Evolutionary conservation across 306 rosid genomes (phyloP), one percentile per base, ranked within the genome.

Genomic region (Abrus precatorius): DNA sequence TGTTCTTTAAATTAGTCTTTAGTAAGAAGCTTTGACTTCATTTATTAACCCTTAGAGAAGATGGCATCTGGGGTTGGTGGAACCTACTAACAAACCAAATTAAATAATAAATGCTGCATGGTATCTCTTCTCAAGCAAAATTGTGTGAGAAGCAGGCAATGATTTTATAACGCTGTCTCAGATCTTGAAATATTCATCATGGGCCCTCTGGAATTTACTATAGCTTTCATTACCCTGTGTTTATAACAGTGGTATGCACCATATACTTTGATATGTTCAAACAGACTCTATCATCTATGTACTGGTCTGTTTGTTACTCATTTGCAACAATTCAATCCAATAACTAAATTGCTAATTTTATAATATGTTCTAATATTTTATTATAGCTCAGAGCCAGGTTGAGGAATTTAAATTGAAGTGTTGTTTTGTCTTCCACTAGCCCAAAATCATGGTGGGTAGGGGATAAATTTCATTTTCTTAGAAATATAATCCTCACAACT

Each of bases 1-100:
- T 48, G 1, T 40, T 43, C 0, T 61, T 33, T 61, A 8, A 56
- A 30, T 6, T 11, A 40, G 68, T 56, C 55, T 56, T 74, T 29
- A 43, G 9, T 6, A 8, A 8, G 70, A 75, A 60, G 79, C 33
- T 78, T 66, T 55, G 30, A 78, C 50, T 78, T 36, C 11, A 78
- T 66, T 71, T 29, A 55, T 53, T 67, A 53, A 47, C 56, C 76
- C 50, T 7, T 28, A n/a, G 14, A n/a, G 38, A 32, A 34, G 30
- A 68, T 14, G 56, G 57, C 45, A 6, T 30, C 5, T 28, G 12
- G 8, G 76, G 76, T 69, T 70, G 78, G 52, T 80, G 72, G 44
- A 71, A 61, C 55, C 72, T 33, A 74, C 13, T n/a, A 55, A 67
- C 1, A 62, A 29, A 66, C 47, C 32, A 72, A 73, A 63, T 10